These are phyloP conservation scores for Neurospora africana DNA, from an alignment of 495 filamentous ascomycete genomes.

Conservation along the genomic window DNA sequence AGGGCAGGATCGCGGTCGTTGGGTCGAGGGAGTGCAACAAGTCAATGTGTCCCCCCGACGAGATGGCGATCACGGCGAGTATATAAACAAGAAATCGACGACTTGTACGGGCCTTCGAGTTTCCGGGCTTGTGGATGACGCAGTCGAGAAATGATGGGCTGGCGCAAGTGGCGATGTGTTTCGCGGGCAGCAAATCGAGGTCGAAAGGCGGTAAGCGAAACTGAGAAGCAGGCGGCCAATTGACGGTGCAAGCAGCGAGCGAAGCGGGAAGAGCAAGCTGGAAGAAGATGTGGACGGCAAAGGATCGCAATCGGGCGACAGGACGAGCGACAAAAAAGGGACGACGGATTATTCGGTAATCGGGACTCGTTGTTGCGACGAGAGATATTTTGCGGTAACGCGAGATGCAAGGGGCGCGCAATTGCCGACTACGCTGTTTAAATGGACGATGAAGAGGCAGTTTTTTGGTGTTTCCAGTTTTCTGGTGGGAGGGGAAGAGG, in stretches of 20 bases:
- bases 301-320: not conserved
- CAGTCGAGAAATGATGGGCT: not conserved
- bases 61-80: not conserved
- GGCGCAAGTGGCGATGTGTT: not conserved
- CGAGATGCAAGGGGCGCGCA: not conserved
- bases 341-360: not conserved
- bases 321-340: not conserved
- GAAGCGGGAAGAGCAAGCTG: not conserved
- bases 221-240: slow-evolving; percentile 24
- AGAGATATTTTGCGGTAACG: not conserved
- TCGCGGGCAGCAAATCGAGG: slow-evolving; percentile 2
- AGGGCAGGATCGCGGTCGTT: not conserved
- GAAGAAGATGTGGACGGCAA: not conserved
- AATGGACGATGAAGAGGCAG: not conserved
- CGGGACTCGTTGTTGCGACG: not conserved
- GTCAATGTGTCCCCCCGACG: not conserved
- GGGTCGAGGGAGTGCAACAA: not conserved
- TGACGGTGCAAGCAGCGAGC: slow-evolving; percentile 9
- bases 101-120: not conserved
- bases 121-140: not conserved
- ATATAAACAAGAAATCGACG: not conserved
- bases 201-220: slow-evolving; percentile 35
- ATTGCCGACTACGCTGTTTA: not conserved
- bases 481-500: not conserved
- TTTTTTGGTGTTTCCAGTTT: not conserved